These are phyloP conservation scores for Grifola frondosa DNA, from an alignment of 1,284 basidiomycete species.

Conservation along the genomic window DNA sequence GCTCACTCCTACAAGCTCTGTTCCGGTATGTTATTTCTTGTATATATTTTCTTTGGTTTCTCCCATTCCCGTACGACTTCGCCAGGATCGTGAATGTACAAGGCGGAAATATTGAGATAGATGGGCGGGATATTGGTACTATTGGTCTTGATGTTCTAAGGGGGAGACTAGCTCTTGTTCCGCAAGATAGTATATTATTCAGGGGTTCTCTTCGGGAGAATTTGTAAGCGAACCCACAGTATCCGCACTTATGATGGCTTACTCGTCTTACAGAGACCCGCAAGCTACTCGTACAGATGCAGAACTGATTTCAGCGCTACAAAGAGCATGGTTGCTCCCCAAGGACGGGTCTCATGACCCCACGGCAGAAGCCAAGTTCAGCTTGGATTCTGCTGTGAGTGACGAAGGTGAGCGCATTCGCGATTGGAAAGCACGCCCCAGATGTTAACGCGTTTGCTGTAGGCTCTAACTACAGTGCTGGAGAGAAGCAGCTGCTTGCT, in stretches of 20 bases:
- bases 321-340: conserved; percentile 62
- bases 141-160: conserved; percentile 61
- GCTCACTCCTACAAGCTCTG: conserved; percentile 70
- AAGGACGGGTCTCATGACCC: conserved; percentile 48
- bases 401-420: conserved; percentile 50
- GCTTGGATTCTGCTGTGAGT: conserved; percentile 59
- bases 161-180: conserved; percentile 66
- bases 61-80: neutral
- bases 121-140: conserved; percentile 60
- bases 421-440: neutral
- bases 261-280: conserved; percentile 48
- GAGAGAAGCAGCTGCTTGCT: conserved; percentile 77
- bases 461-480: conserved; percentile 75
- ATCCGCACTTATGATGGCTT: too few relatives aligned
- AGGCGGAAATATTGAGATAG: conserved; percentile 67
- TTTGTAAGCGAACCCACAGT: conserved; percentile 42
- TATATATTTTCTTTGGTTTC: neutral
- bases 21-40: too few relatives aligned
- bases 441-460: neutral
- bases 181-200: conserved; percentile 67
- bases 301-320: conserved; percentile 52
- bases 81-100: conserved; percentile 61
- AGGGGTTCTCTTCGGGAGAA: conserved; percentile 69
- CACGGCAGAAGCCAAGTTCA: conserved; percentile 60
- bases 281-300: conserved; percentile 50